Conservation (phyloP, 805 yeast genomes). For the Osmozyma mogii region DNA sequence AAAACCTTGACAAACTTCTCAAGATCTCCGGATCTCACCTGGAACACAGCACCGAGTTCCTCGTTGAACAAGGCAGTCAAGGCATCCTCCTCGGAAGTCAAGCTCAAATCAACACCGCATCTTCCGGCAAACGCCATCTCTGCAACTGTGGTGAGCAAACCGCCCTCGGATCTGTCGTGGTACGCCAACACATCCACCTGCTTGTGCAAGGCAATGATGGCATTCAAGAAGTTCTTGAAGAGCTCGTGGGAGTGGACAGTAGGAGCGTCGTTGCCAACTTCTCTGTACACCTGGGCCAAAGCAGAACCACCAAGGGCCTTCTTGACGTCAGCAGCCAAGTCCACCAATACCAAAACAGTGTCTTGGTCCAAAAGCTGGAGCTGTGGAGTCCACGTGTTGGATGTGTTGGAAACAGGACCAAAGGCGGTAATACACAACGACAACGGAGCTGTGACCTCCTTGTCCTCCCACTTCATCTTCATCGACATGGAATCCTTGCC, state of each 20-base stretch:
- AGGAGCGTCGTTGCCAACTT: constrained; percentile 79
- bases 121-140: constrained; percentile 98
- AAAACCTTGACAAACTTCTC: constrained; percentile 50
- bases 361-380: constrained; percentile 43
- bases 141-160: constrained; percentile 70
- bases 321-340: constrained; percentile 49
- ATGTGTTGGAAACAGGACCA: constrained; percentile 76
- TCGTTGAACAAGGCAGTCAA: constrained; percentile 72
- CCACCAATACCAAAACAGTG: constrained; percentile 69
- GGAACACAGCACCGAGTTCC: constrained; percentile 96
- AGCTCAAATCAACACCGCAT: constrained; percentile 60
- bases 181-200: constrained; percentile 66
- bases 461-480: constrained; percentile 96
- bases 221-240: constrained; percentile 62
- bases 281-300: constrained; percentile 84
- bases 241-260: constrained; percentile 62
- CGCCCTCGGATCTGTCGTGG: constrained; percentile 97
- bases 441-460: constrained; percentile 93
- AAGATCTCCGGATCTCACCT: constrained; percentile 49
- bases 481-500: constrained; percentile 99
- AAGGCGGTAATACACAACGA: constrained; percentile 88
- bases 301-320: constrained; percentile 88
- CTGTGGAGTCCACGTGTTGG: constrained; percentile 93
- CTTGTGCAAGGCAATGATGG: constrained; percentile 68
- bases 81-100: constrained; percentile 35